Evolutionary conservation across 306 rosid species (phyloP), one percentile per base, ranked within the genome.

Genomic region (Vicia faba): DNA sequence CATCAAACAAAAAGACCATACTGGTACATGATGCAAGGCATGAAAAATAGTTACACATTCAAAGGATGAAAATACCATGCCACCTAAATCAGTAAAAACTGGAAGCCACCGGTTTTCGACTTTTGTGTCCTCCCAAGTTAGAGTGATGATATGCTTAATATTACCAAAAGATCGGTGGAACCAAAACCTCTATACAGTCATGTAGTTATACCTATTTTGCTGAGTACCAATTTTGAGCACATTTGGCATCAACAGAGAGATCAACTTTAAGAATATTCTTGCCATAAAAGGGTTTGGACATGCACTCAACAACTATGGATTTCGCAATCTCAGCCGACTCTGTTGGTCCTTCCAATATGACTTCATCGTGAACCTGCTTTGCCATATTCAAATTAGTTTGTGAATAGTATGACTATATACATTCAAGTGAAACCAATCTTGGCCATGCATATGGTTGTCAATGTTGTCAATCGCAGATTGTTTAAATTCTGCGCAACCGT

Each of bases 341-440:
- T 0, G 83, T 72, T 9, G 97, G 97, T 70, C 97, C 97, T 85
- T 91, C 97, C 82, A 91, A 79, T 70, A 91, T 91, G 63, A 88
- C 95, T 83, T 91, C 96, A 75, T 91, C 97, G 51, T 88, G 97
- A 74, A 91, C 95, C 97, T 91, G 83, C 14, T 55, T 71, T 70
- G 61, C 13, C 18, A 75, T 16, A 36, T 70, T 49, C 48, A 78
- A 38, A 61, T 64, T 64, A 64, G 48, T 38, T 26, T 18, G 14
- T 66, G 33, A 61, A 45, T 19, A 10, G 38, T 20, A 68, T 28
- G 13, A 44, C 33, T 16, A 12, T 46, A 68, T 13, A n/a, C 46
- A 2, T 46, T 7, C 11, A 46, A 15, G 53, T 15, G 15, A 15
- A 46, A 46, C 25, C 20, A 46, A 46, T 15, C 54, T 46, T 7